Evolutionary conservation across 2,329 filamentous ascomycete species (phyloP).

Genomic region (Colletotrichum sp.): DNA sequence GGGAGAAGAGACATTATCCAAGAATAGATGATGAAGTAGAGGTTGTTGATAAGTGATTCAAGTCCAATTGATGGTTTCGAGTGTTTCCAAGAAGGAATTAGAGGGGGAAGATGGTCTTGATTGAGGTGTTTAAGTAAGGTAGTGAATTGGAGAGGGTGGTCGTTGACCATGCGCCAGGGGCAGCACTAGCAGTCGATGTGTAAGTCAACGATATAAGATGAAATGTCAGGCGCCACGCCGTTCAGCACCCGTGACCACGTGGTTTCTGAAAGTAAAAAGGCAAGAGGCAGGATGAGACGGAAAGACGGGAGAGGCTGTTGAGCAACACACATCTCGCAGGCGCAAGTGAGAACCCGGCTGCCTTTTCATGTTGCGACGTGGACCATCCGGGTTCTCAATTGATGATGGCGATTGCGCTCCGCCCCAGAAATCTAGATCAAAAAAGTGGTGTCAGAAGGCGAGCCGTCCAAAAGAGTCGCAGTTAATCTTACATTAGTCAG

Average conservation of each 20-base stretch:
- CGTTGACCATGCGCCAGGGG: background rate
- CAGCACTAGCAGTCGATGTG: background rate
- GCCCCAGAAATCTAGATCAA: slow-evolving; percentile 4
- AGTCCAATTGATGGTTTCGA: background rate
- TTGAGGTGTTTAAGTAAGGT: background rate
- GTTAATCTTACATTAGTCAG: background rate
- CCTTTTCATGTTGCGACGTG: slow-evolving; percentile 10
- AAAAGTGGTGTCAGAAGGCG: background rate
- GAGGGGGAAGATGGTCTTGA: background rate
- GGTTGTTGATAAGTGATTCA: background rate
- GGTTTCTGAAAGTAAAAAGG: background rate
- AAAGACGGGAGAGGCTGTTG: background rate
- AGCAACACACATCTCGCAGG: background rate
- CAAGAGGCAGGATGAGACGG: background rate
- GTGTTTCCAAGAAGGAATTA: background rate
- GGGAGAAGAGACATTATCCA: slow-evolving; percentile 17
- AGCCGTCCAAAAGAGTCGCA: background rate
- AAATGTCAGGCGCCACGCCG: background rate
- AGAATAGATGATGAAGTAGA: background rate
- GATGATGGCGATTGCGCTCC: slow-evolving; percentile 1
- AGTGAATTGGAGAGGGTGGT: background rate
- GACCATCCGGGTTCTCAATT: slow-evolving; percentile 18
- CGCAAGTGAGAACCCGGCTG: slow-evolving; percentile 3
- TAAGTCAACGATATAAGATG: background rate
- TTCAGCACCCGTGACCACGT: background rate